Conservation (phyloP, 108 stramenopile genomes). For the Skeletonema grethae region DNA sequence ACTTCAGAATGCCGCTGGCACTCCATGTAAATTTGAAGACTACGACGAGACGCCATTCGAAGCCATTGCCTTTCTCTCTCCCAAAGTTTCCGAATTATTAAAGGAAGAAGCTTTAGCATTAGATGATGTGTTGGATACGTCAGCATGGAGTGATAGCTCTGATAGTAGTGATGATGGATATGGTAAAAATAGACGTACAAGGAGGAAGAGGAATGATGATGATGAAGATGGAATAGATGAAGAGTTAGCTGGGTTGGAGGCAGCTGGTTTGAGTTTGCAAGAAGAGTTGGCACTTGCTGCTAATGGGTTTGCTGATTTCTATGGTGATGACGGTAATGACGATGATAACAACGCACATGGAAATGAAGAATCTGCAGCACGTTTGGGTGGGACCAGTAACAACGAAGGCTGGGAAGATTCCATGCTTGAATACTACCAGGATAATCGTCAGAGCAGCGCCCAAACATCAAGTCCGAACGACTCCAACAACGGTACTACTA, state of each 20-base stretch:
- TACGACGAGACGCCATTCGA: slow-evolving; percentile 35
- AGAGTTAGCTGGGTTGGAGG: slow-evolving; percentile 37
- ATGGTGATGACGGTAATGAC: slow-evolving; percentile 45
- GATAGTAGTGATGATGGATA: slow-evolving; percentile 11
- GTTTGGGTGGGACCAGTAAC: not conserved
- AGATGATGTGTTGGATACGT: slow-evolving; percentile 28
- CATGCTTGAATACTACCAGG: slow-evolving; percentile 25
- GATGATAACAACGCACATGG: slow-evolving; percentile 12
- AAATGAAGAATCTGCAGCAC: slow-evolving; percentile 9
- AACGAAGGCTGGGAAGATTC: slow-evolving; percentile 18
- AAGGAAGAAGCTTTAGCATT: slow-evolving; percentile 47
- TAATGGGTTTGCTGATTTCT: slow-evolving; percentile 29
- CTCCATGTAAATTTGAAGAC: slow-evolving; percentile 13
- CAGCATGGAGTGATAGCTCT: slow-evolving; percentile 9
- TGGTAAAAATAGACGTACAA: not conserved
- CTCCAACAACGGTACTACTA: not conserved
- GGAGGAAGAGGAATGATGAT: slow-evolving; percentile 18
- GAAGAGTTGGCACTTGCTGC: slow-evolving; percentile 47
- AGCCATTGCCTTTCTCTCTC: slow-evolving; percentile 34
- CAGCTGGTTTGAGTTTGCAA: slow-evolving; percentile 32
- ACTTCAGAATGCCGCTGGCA: not conserved
- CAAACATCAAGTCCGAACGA: not conserved
- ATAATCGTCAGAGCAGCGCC: not conserved
- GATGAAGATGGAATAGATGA: slow-evolving; percentile 40
- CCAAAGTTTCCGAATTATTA: slow-evolving; percentile 52